These are phyloP conservation scores for Fusarium decemcellulare DNA, from an alignment of 2,329 filamentous ascomycete genomes.

Conservation along the genomic window DNA sequence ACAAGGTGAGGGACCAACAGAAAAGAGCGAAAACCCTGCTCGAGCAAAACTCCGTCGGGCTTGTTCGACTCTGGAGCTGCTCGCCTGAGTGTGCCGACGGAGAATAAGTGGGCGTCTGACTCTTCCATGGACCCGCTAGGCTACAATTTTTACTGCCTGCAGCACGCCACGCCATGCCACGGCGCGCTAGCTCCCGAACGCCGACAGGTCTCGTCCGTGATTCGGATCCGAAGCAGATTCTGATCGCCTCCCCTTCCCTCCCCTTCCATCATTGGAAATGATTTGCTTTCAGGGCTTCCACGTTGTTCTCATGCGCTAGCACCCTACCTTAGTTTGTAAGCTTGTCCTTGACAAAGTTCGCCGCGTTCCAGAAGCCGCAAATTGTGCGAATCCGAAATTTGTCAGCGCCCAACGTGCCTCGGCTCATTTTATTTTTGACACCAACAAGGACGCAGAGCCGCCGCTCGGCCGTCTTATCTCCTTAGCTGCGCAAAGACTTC, in stretches of 20 bases:
- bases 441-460: slow-evolving; percentile 1
- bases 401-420: neutral
- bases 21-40: neutral
- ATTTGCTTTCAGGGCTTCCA: neutral
- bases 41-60: slow-evolving; percentile 32
- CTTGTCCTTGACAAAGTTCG: neutral
- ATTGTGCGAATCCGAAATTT: neutral
- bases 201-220: slow-evolving; percentile 17
- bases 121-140: neutral
- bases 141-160: neutral
- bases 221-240: slow-evolving; percentile 30
- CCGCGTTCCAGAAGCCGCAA: no score
- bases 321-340: neutral
- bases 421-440: neutral
- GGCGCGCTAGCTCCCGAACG: neutral
- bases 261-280: neutral
- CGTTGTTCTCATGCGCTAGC: neutral
- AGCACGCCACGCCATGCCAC: neutral
- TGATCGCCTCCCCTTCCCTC: neutral
- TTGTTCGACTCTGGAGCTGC: slow-evolving; percentile 13
- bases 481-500: neutral
- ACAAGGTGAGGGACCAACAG: slow-evolving; percentile 10
- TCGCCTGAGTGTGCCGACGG: slow-evolving; percentile 9
- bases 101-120: neutral
- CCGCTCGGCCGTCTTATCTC: slow-evolving; percentile 14